Conservation (phyloP, 2,329 filamentous ascomycete genomes). For the Fusarium sulawesiense region DNA sequence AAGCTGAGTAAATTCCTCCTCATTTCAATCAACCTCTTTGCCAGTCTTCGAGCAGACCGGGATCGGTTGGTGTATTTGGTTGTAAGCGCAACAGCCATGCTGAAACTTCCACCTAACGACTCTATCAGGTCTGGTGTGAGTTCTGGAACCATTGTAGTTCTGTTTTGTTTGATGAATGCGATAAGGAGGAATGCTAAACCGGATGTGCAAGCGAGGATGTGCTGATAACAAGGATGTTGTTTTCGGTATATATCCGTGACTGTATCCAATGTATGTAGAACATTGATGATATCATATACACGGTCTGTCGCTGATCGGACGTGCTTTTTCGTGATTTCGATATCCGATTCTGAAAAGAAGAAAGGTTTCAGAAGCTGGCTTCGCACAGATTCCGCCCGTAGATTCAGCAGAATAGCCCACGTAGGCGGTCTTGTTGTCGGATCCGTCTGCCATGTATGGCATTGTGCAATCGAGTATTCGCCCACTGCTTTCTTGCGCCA, state of each 20-base stretch:
- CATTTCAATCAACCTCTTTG: slow-evolving; percentile 26
- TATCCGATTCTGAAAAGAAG: slow-evolving; percentile 31
- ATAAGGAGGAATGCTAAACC: slow-evolving; percentile 26
- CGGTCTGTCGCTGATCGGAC: slow-evolving; percentile 21
- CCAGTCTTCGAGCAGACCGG: slow-evolving; percentile 15
- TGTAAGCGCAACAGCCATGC: slow-evolving; percentile 25
- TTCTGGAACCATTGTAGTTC: slow-evolving; percentile 11
- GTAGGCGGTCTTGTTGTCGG: slow-evolving; percentile 22
- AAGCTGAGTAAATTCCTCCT: slow-evolving; percentile 14
- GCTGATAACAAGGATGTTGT: slow-evolving; percentile 29
- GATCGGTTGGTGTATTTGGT: slow-evolving; percentile 21
- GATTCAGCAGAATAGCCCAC: slow-evolving; percentile 24
- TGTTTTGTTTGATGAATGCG: slow-evolving; percentile 34
- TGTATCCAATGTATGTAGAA: slow-evolving; percentile 12
- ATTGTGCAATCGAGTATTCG: slow-evolving; percentile 13
- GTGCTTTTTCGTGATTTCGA: slow-evolving; percentile 25
- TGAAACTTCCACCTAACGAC: slow-evolving; percentile 22
- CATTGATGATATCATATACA: slow-evolving; percentile 26
- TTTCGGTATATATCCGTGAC: slow-evolving; percentile 27
- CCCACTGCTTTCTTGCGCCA: slow-evolving; percentile 44
- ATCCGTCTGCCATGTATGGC: slow-evolving; percentile 14
- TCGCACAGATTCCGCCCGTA: slow-evolving; percentile 28
- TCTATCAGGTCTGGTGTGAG: slow-evolving; percentile 17
- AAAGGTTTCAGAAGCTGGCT: slow-evolving; percentile 26
- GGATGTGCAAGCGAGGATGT: slow-evolving; percentile 22